A percentile compares a stretch with the other conserved stretches of the same genome.
phyloP scores from a whole-genome alignment of 345 rosid genomes.

The Carallia brachiata region DNA sequence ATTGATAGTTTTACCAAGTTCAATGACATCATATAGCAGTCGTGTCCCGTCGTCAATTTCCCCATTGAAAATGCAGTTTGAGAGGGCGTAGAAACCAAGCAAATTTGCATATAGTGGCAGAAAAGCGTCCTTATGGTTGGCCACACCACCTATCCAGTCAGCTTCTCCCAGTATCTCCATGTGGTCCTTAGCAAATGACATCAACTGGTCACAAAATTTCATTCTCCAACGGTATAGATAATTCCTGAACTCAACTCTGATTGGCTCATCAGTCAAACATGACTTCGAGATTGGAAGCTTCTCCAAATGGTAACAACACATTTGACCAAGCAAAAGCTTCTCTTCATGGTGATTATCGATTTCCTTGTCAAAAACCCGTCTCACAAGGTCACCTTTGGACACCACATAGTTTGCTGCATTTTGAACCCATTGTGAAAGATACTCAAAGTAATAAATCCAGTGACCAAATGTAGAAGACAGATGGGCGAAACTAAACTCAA shows the following conservation, averaged over 20 bases:
- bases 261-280: slow-evolving; percentile 18
- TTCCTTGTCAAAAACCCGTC: slow-evolving; percentile 92
- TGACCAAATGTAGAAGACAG: slow-evolving; percentile 70
- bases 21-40: slow-evolving; percentile 40
- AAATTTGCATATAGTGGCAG: slow-evolving; percentile 75
- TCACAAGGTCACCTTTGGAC: slow-evolving; percentile 60
- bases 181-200: slow-evolving; percentile 49
- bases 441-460: slow-evolving; percentile 65
- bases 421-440: slow-evolving; percentile 59
- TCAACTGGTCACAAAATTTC: slow-evolving; percentile 53
- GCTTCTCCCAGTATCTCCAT: slow-evolving; percentile 34
- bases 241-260: slow-evolving; percentile 22
- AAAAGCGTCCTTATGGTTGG: slow-evolving; percentile 91
- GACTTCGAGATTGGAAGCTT: slow-evolving; percentile 39
- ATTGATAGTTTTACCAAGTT: slow-evolving; percentile 52
- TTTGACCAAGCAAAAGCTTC: slow-evolving; percentile 74
- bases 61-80: slow-evolving; percentile 52
- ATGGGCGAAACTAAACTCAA: slow-evolving; percentile 66
- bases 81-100: slow-evolving; percentile 71
- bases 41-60: slow-evolving; percentile 25
- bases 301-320: slow-evolving; percentile 72
- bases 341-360: slow-evolving; percentile 94
- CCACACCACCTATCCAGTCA: slow-evolving; percentile 76
- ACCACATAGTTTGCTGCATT: slow-evolving; percentile 46
- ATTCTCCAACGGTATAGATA: slow-evolving; percentile 58